Base-by-base conservation (phyloP, 2,329 filamentous ascomycete species). In the Thielaviopsis ethacetica region DNA sequence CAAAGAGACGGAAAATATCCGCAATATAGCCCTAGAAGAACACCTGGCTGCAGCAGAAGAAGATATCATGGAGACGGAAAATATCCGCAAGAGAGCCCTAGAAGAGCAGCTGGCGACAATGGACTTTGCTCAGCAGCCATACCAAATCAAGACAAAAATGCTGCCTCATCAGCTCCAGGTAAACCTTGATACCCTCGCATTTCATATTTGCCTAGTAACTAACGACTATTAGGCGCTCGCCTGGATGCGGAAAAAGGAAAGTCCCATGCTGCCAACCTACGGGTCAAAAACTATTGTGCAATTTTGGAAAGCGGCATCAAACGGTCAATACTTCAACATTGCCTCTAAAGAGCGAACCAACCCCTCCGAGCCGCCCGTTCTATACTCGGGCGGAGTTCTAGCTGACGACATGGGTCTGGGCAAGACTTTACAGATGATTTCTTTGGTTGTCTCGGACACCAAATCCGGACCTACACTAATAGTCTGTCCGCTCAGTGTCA, bases 361-460 rank as follows among this genome's bases (percentile, higher is more conserved):
- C 2, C 6, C 21, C 38, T 10, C 44, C 5, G 10, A 68, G 2
- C 70, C 76, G 1, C 88, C 88, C 0, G 69, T 72, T 0, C 75
- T 95, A 22, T 81, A 87, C 6, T 87, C 82, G 55, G 90, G 90
- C 19, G 90, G 90, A 34, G 90, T 95, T 55, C 76, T 95, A 9
- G 88, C 89, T 1, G 90, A 95, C 68, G 90, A 95, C 65, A 95
- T 95, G 91, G 90, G 90, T 3, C 72, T 95, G 5, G 90, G 90
- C 24, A 95, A 95, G 72, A 95, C 90, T 0, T 76, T 95, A 9
- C 86, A 95, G 67, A 79, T 90, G 54, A 91, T 95, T 64, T 86
- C 87, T 57, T 72, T 94, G 41, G 84, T 95, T 59, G 71, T 91
- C 56, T 74, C 74, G 3, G 76, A 75, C 5, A 72, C 71, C 22